Conservation (phyloP, 1,139 yeast genomes). For the Magnusiomyces ingens region DNA sequence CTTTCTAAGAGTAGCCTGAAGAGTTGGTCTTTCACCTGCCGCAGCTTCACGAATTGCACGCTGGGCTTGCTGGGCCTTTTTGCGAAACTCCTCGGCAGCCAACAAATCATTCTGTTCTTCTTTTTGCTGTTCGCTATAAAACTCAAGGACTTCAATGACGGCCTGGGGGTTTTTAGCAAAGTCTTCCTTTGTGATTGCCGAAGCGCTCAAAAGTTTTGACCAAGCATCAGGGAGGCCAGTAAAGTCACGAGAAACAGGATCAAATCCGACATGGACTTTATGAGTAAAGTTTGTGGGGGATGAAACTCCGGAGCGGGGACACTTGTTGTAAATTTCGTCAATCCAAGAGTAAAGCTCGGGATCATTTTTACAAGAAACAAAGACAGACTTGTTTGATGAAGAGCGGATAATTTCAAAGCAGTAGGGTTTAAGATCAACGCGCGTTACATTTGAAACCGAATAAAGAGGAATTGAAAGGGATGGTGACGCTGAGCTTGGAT, state of each 20-base stretch:
- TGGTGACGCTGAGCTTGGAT: conserved; percentile 27
- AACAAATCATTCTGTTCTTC: conserved; percentile 11
- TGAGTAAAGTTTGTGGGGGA: conserved; percentile 42
- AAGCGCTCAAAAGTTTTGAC: conserved; percentile 37
- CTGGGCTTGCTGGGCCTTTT: neutral
- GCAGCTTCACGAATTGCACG: neutral
- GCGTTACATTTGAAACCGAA: conserved; percentile 50
- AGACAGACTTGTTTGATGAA: conserved; percentile 51
- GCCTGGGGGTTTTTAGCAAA: conserved; percentile 42
- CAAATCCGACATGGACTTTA: conserved; percentile 42
- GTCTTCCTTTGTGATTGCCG: conserved; percentile 43
- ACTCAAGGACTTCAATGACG: conserved; percentile 82
- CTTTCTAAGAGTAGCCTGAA: neutral
- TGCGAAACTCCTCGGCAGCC: neutral
- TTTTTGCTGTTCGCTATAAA: conserved; percentile 42
- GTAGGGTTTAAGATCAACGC: conserved; percentile 60
- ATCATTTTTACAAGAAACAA: conserved; percentile 69
- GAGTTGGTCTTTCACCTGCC: neutral
- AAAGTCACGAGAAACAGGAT: conserved; percentile 40
- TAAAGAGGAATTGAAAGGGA: conserved; percentile 49
- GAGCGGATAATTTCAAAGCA: conserved; percentile 73
- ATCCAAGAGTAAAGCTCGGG: conserved; percentile 86
- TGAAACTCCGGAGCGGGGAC: conserved; percentile 70
- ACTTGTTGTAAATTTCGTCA: conserved; percentile 79
- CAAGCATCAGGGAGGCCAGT: conserved; percentile 42